Evolutionary conservation across 768 basidiomycete genomes (phyloP).

Genomic region (Termitomyces sp.): DNA sequence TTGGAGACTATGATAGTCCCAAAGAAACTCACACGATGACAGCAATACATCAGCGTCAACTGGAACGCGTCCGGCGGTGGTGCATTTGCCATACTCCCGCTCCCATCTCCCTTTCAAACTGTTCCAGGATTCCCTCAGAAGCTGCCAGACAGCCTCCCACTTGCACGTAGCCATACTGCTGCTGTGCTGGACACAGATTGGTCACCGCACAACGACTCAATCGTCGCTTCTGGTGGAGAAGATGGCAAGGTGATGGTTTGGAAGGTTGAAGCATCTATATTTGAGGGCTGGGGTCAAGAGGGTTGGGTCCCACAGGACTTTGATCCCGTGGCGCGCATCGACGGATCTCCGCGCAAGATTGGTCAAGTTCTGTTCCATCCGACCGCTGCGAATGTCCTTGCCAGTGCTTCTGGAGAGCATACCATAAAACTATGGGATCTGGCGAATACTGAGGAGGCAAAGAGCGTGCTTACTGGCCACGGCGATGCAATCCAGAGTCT

Average conservation of each 20-base stretch:
- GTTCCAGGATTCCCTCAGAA: constrained; percentile 60
- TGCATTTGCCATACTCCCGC: constrained; percentile 90
- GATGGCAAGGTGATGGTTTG: constrained; percentile 93
- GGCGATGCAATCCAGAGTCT: constrained; percentile 85
- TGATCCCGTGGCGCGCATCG: constrained; percentile 77
- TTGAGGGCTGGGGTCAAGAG: constrained; percentile 84
- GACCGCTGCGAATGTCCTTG: constrained; percentile 80
- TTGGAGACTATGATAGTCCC: neutral
- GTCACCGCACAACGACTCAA: constrained; percentile 88
- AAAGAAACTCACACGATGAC: constrained; percentile 8
- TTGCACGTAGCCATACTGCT: constrained; percentile 82
- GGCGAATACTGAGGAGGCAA: constrained; percentile 60
- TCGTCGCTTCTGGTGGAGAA: constrained; percentile 90
- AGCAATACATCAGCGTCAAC: constrained; percentile 89
- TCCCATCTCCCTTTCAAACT: constrained; percentile 64
- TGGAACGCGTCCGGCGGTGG: constrained; percentile 93
- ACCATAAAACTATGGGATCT: constrained; percentile 91
- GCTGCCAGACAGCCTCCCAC: constrained; percentile 87
- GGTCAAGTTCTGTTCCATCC: constrained; percentile 96
- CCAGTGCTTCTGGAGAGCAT: constrained; percentile 77
- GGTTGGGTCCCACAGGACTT: constrained; percentile 80
- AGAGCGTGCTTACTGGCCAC: constrained; percentile 63
- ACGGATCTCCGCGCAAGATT: constrained; percentile 79
- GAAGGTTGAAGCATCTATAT: constrained; percentile 63
- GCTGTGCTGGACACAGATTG: constrained; percentile 93